Evolutionary conservation across 345 rosid genomes (phyloP), one percentile per base, ranked within the genome.

Genomic region (Atalantia buxifolia): DNA sequence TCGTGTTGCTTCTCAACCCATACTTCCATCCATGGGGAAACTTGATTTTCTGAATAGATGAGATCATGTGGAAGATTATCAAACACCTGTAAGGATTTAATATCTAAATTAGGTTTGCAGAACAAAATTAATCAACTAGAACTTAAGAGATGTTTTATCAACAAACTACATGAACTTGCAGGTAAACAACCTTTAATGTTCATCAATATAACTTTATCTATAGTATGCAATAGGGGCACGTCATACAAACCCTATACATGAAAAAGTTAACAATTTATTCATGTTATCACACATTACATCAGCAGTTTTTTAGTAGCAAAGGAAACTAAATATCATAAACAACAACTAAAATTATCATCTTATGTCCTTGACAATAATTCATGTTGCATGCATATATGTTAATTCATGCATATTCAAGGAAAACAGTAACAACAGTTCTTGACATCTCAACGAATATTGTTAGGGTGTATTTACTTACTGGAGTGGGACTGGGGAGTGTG

Each of bases 21-120:
- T 73, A 91, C 99, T 91, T 95, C 97, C 90, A 85, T 90, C 99
- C 98, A 95, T 53, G 98, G 93, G 14, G 92, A 86, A 81, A 84
- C 83, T 88, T 91, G 98, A 85, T 84, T 94, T 83, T 90, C 89
- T 12, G 99, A 91, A 83, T 90, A 91, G 69, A 91, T 75, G 76
- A 94, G 95, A 83, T 96, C 99, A 70, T 96, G 98, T 9, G 97
- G 95, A 85, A 96, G 99, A 87, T 96, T 96, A 92, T 96, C 99
- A 82, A 96, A 91, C 65, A 96, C 98, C 99, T 95, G 85, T 76
- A 88, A 83, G 67, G 77, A 76, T 69, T 59, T 66, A 66, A 72
- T 31, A 59, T 22, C 73, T 24, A 45, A 67, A 27, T 53, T 65
- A 71, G 60, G 68, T 68, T 8, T 3, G 8, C n/a, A 4, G 55